phyloP scores from a whole-genome alignment of 2,329 filamentous ascomycete species.

The Colletotrichum salicis region DNA sequence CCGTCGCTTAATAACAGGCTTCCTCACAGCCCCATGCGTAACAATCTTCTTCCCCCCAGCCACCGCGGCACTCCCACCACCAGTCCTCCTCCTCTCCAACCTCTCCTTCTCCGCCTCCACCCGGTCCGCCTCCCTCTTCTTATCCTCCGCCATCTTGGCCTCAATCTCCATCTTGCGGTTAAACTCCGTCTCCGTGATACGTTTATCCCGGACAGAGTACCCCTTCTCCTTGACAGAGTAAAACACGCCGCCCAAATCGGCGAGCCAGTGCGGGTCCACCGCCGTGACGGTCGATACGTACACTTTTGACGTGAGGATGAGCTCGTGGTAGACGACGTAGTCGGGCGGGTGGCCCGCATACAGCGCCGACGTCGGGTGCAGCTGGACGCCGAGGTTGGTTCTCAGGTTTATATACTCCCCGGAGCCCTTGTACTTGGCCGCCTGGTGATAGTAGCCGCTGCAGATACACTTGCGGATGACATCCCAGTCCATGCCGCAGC shows the following conservation, averaged over 20 bases:
- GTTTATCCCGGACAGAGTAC: constrained; percentile 86
- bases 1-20: constrained; percentile 66
- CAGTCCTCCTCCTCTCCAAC: constrained; percentile 53
- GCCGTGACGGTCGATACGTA: constrained; percentile 98
- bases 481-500: constrained; percentile 97
- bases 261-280: constrained; percentile 96
- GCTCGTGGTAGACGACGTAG: constrained; percentile 97
- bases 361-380: constrained; percentile 92
- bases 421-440: constrained; percentile 93
- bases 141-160: constrained; percentile 89
- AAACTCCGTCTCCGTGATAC: constrained; percentile 90
- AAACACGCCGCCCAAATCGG: constrained; percentile 95
- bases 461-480: constrained; percentile 96
- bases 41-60: constrained; percentile 65
- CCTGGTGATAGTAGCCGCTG: constrained; percentile 97
- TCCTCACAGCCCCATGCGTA: constrained; percentile 70
- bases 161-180: constrained; percentile 95
- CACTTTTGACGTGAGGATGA: constrained; percentile 95
- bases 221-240: constrained; percentile 98
- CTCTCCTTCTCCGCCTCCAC: constrained; percentile 61
- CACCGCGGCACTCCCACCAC: constrained; percentile 34
- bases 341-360: constrained; percentile 97
- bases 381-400: constrained; percentile 91
- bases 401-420: constrained; percentile 98
- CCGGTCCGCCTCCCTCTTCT: constrained; percentile 71